Evolutionary conservation across 768 basidiomycete species (phyloP).

Genomic region (Chalciporus pseudorubinellus): DNA sequence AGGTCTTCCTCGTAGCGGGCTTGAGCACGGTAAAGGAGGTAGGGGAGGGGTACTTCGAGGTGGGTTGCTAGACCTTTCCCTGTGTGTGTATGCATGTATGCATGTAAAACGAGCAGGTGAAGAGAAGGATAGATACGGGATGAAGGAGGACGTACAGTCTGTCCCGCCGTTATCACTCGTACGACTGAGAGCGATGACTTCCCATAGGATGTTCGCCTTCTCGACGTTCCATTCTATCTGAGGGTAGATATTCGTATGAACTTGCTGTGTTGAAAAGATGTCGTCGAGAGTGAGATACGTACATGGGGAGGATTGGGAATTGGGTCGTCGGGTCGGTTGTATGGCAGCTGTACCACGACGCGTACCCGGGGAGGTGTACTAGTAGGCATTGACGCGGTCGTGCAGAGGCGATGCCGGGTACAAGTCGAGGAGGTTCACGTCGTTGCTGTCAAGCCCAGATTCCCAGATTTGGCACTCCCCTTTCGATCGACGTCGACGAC

Average conservation of each 20-base stretch:
- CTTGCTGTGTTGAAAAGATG: conserved; percentile 3
- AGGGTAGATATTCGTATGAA: conserved; percentile 8
- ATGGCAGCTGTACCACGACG: conserved; percentile 77
- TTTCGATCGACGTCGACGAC: background rate
- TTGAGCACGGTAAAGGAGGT: conserved; percentile 80
- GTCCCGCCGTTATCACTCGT: conserved; percentile 69
- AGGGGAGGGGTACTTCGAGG: conserved; percentile 78
- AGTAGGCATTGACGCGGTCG: conserved; percentile 17
- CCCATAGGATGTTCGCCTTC: conserved; percentile 85
- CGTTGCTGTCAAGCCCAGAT: conserved; percentile 1
- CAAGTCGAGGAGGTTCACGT: background rate
- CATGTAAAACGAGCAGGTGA: background rate
- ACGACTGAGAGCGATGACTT: conserved; percentile 77
- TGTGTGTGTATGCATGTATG: conserved; percentile 30
- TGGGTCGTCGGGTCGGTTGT: conserved; percentile 71
- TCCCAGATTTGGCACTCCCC: conserved; percentile 8
- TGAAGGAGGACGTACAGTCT: conserved; percentile 59
- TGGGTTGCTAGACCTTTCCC: conserved; percentile 84
- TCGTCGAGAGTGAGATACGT: conserved; percentile 27
- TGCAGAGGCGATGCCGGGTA: background rate
- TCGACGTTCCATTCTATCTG: conserved; percentile 85
- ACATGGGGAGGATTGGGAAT: conserved; percentile 67
- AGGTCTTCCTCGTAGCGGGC: conserved; percentile 84
- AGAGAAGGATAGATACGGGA: background rate
- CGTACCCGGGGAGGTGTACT: conserved; percentile 43